Percentiles rank a stretch among this genome's conserved stretches.
Evolutionary conservation across 805 yeast species (phyloP).

Genomic region (Saccharomycopsis guyanensis): DNA sequence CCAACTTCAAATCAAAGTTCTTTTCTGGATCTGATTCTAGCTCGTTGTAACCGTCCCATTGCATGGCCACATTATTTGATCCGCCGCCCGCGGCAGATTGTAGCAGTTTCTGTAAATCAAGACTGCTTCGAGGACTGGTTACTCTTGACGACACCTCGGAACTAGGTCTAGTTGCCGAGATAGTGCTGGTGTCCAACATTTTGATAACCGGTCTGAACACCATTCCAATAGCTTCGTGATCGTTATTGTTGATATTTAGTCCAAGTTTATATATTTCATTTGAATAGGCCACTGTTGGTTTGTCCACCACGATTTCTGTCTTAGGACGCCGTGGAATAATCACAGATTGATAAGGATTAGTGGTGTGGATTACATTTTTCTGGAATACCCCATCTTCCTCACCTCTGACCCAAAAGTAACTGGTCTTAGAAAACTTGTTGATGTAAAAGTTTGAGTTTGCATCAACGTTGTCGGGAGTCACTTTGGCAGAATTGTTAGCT

Average conservation of each 20-base stretch:
- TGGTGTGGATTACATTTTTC: conserved; percentile 19
- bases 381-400: background rate
- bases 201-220: conserved; percentile 21
- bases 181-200: conserved; percentile 6
- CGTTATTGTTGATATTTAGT: conserved; percentile 27
- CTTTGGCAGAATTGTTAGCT: conserved; percentile 7
- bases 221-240: conserved; percentile 29
- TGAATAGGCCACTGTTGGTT: conserved; percentile 26
- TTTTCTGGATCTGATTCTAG: background rate
- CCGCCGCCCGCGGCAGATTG: background rate
- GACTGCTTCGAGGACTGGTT: conserved; percentile 14
- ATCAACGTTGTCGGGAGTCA: conserved; percentile 5
- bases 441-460: conserved; percentile 5
- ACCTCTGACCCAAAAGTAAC: conserved; percentile 19
- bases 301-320: conserved; percentile 24
- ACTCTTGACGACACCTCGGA: conserved; percentile 14
- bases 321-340: conserved; percentile 36
- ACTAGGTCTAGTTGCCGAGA: conserved; percentile 4
- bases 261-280: conserved; percentile 28
- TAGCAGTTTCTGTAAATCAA: conserved; percentile 8
- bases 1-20: conserved; percentile 12
- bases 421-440: conserved; percentile 10
- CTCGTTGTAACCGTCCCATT: conserved; percentile 15
- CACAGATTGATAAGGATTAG: conserved; percentile 24
- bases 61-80: background rate